Base-by-base conservation (phyloP, 768 basidiomycete species). In the Pleurotus tuber-regium region DNA sequence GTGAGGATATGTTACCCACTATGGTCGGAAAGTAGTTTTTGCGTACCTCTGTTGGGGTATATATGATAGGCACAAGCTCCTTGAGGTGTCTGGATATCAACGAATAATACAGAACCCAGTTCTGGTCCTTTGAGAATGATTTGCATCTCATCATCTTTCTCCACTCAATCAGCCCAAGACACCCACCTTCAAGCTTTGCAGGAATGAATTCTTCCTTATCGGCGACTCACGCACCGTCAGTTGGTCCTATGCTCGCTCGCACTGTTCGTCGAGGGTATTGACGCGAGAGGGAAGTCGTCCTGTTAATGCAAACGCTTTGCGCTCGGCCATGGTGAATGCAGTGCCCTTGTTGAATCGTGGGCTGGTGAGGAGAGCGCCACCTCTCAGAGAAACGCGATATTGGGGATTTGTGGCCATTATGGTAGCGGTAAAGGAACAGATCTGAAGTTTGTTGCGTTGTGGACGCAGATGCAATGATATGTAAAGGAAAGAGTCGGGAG, bases 321-420 rank as follows among this genome's bases (percentile, higher is more conserved):
- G 77, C 67, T 96, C 92, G 6, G 74, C 63, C 8, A 61, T 43
- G 0, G 84, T 80, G 68, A 93, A 94, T 1, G 79, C 89, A 5
- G 85, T 89, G 12, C 92, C 92, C 67, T 89, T 89, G 74, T 87
- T 88, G 66, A 80, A 85, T 10, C 80, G 76, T 1, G 89, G 84
- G 40, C 73, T 78, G 16, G 76, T 78, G 50, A 92, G 77, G 24
- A 93, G 62, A 3, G 73, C 71, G 3, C 82, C 74, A 4, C 89
- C 88, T 26, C 77, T 77, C 12, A 89, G 68, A 21, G 83, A 76
- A 42, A 88, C 68, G 30, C 67, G 73, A 30, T 67, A 61, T 25
- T 64, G 49, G 23, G 58, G 57, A 16, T 50, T 35, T 42, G 14
- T 14, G 26, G 25, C 40, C 40, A 42, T 42, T 18, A 24, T 42